Percentiles rank a stretch among this genome's conserved stretches.
Conservation (phyloP, 768 basidiomycete genomes). For the Polyporus arcularius region DNA sequence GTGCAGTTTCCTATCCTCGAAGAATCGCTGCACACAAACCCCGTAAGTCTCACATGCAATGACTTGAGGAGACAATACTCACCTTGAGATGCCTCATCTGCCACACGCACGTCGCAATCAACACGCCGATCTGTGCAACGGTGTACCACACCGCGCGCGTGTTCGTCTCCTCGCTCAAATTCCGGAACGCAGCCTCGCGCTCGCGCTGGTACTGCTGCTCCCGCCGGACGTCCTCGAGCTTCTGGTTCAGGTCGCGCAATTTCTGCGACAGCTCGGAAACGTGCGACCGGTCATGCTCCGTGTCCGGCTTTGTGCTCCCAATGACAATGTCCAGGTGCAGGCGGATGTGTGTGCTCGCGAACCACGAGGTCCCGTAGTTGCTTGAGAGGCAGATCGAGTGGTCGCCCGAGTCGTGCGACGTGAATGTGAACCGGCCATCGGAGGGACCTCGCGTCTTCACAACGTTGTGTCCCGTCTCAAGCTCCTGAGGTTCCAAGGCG, state of each 20-base stretch:
- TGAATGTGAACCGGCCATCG: constrained; percentile 95
- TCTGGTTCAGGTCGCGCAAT: constrained; percentile 90
- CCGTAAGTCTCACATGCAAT: neutral
- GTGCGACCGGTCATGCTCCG: constrained; percentile 85
- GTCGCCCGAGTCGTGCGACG: constrained; percentile 95
- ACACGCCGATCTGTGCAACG: constrained; percentile 79
- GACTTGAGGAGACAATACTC: constrained; percentile 28
- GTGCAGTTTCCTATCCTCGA: constrained; percentile 82
- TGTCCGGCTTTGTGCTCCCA: constrained; percentile 82
- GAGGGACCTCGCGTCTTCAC: constrained; percentile 89
- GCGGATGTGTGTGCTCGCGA: constrained; percentile 80
- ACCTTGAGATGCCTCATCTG: constrained; percentile 92
- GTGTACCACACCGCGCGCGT: constrained; percentile 95
- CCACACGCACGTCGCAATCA: constrained; percentile 88
- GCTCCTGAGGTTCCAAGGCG: constrained; percentile 59
- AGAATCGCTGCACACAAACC: constrained; percentile 60
- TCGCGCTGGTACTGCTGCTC: constrained; percentile 99
- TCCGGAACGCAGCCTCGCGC: constrained; percentile 85
- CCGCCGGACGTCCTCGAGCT: constrained; percentile 87
- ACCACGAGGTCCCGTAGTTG: constrained; percentile 86
- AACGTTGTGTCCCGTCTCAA: constrained; percentile 76
- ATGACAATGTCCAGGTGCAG: constrained; percentile 94
- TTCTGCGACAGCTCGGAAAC: constrained; percentile 79
- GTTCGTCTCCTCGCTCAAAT: constrained; percentile 90
- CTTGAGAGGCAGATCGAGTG: constrained; percentile 96